Evolutionary conservation across 2,329 filamentous ascomycete species (phyloP), one percentile per base, ranked within the genome.

Genomic region (Aspergillus sp.): DNA sequence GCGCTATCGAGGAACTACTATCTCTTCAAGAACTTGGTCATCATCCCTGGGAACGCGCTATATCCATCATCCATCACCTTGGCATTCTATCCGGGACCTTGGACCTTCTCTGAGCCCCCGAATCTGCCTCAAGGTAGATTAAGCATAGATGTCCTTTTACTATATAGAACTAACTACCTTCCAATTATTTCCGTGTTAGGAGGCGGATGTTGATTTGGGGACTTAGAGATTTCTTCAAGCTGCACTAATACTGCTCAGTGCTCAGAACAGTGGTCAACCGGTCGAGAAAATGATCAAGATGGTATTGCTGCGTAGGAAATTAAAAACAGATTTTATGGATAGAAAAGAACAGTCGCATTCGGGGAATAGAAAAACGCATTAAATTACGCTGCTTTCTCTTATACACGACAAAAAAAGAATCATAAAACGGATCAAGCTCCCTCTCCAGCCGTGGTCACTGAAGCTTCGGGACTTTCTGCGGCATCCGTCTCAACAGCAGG

Each of bases 401-500:
- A 43, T 49, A 57, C 51, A 55, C 42, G 32, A 41, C 39, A 48
- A 46, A 40, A 45, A 43, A 41, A 12, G 29, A 44, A 35, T 19
- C 19, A 19, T 19, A 19, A 19, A 19, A 19, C 19, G 30, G 27
- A 42, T 42, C 50, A 58, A 39, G 51, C 47, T 39, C 49, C 45
- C 42, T 58, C 55, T 46, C 55, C 55, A 10, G 51, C n/a, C 4
- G 50, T 42, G 27, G 29, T 30, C 40, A 29, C 47, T 27, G 48
- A 38, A 9, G 39, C 46, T 6, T 49, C 42, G 9, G 48, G 47
- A 39, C 44, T 12, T 49, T 49, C 52, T 32, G 42, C n/a, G 7
- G 43, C 45, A 29, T 52, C 43, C n/a, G 60, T 43, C 32, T 59
- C 57, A 7, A 46, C 12, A 10, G 47, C 35, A 38, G 57, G 46